Evolutionary conservation across 371 early-diverging fungal genomes (phyloP), one percentile per base, ranked within the genome.

Genomic region (Mucor plumbeus): DNA sequence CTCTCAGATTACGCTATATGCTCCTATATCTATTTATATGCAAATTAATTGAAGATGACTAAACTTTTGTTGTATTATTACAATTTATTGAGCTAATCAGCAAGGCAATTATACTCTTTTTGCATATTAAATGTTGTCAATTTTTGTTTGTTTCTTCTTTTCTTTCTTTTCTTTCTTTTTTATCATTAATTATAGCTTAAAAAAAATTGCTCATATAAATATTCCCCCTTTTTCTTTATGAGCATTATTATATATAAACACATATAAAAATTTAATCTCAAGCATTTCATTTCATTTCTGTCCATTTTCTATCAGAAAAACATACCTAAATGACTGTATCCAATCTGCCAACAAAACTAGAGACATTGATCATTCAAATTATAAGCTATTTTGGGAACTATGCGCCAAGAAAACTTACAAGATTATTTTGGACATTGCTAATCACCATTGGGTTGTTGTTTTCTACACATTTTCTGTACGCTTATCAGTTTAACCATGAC

Each of bases 401-500:
- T 43, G 34, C 67, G 0, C 55, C 60, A 31, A 60, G 38, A 61
- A 67, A 55, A 47, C 10, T 67, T 15, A 44, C 61, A 14, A 39
- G 62, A 10, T 9, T 67, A 19, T 38, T 61, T 1, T 67, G 61
- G 62, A 26, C 41, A 43, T n/a, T 50, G 0, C 15, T 61, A 13
- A 34, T 40, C 13, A 55, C 50, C 1, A 14, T 44, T 26, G 55
- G 33, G 34, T 3, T 67, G 15, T 14, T 41, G 19, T 61, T 67
- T 13, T 61, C 44, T 43, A 67, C 61, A 26, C 54, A 56, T n/a
- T 67, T 67, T 44, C 56, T 67, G 9, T 61, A 67, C 34, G 35
- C 56, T n/a, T 61, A 61, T 38, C 50, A 50, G 26, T 50, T 50
- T 50, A 11, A 8, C 26, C 50, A 26, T 21, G 10, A 21, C 8